phyloP scores from a whole-genome alignment of 2,329 filamentous ascomycete species.

The Scedosporium aurantiacum region DNA sequence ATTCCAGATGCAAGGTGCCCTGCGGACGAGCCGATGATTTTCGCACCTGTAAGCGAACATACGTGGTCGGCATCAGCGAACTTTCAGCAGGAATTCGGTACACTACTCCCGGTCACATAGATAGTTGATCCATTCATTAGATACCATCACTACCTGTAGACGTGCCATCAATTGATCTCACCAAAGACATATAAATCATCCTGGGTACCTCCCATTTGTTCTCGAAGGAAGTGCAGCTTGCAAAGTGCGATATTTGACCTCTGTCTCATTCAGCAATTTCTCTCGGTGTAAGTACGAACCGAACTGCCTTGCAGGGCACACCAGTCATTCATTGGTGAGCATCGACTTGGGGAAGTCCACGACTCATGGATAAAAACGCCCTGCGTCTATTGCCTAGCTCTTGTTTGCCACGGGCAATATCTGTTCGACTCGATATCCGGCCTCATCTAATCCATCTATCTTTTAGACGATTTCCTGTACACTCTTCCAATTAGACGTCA shows the following conservation, averaged over 20 bases:
- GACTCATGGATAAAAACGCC: no score
- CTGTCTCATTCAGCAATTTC: not conserved
- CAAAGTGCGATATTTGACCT: not conserved
- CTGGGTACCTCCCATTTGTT: not conserved
- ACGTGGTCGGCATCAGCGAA: not conserved
- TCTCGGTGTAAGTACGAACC: not conserved
- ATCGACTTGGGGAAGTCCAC: not conserved
- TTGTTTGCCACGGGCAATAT: not conserved
- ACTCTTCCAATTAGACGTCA: not conserved
- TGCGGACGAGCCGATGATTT: constrained; percentile 2
- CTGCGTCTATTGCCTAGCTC: no score
- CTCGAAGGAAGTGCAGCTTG: not conserved
- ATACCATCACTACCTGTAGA: not conserved
- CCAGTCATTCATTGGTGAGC: not conserved
- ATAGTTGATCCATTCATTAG: not conserved
- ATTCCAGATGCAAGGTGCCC: constrained; percentile 3
- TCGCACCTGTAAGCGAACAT: constrained; percentile 3
- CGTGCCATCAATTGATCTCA: no score
- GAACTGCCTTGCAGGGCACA: not conserved
- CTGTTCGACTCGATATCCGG: not conserved
- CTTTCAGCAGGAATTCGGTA: not conserved
- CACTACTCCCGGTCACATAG: constrained; percentile 1
- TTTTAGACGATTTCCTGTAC: no score
- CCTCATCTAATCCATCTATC: not conserved
- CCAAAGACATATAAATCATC: not conserved